phyloP scores from a whole-genome alignment of 805 yeast species.

The Ogataea chonburiensis region DNA sequence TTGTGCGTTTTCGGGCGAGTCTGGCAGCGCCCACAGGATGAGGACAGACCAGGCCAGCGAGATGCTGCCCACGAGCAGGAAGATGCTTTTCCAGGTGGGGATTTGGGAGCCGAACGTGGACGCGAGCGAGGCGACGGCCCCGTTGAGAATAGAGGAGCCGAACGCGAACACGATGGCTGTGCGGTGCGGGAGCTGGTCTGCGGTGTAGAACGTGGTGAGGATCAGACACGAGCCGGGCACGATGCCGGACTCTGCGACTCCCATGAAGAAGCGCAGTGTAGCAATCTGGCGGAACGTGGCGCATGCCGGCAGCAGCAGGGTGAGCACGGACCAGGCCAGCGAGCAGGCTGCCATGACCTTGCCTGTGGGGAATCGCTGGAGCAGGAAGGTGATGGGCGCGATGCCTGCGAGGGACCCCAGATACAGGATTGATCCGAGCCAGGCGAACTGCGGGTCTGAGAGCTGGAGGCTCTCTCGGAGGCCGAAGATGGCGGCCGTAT shows the following conservation, averaged over 20 bases:
- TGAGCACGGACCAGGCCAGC: conserved; percentile 42
- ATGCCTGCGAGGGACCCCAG: conserved; percentile 48
- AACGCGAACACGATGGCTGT: conserved; percentile 44
- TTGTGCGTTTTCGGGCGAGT: conserved; percentile 47
- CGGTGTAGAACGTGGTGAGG: conserved; percentile 54
- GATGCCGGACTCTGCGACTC: conserved; percentile 50
- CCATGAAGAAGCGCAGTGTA: conserved; percentile 46
- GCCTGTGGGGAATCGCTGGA: conserved; percentile 43
- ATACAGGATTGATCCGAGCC: conserved; percentile 53
- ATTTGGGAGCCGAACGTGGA: conserved; percentile 20
- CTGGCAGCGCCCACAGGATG: conserved; percentile 53
- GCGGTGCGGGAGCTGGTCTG: conserved; percentile 43
- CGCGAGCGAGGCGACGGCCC: conserved; percentile 32
- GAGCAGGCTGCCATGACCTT: conserved; percentile 37
- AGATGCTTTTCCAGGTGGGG: conserved; percentile 57
- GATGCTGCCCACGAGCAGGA: conserved; percentile 57
- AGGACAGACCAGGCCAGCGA: conserved; percentile 52
- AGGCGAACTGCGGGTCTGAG: conserved; percentile 42
- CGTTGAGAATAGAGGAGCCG: conserved; percentile 36
- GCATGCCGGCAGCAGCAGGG: conserved; percentile 45
- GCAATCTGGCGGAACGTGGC: conserved; percentile 43
- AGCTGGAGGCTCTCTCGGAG: conserved; percentile 45
- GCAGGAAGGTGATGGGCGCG: conserved; percentile 38
- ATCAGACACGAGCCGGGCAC: conserved; percentile 54
- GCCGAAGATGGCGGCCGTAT: conserved; percentile 42